Base-by-base conservation (phyloP, 352 stramenopile genomes). In the Phytophthora macrochlamydospora region DNA sequence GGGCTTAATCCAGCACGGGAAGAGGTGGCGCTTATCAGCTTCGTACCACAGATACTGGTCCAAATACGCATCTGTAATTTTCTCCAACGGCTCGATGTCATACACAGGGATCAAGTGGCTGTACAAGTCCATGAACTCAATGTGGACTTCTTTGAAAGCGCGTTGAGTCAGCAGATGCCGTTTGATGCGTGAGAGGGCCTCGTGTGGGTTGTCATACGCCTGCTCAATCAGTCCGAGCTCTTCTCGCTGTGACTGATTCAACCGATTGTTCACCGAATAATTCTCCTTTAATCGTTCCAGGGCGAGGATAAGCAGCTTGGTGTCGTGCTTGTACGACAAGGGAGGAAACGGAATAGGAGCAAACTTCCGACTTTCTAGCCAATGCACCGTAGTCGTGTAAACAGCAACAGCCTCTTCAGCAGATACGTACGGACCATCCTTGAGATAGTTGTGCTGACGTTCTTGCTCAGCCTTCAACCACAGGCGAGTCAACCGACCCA, bases 11-110 rank as follows among this genome's bases (percentile, higher is more conserved):
- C 98, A 99, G 71, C 94, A 98, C 12, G 98, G 98, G 75, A 99
- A 99, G n/a, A 99, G 76, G 66, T 99, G 94, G 4, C 98, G 94
- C 76, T 99, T 99, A 82, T 99, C 98, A 13, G 97, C 97, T 84
- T 99, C 98, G 76, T 99, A 99, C 98, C 98, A 99, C 62, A 99
- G 76, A 67, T 99, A 99, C 81, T 99, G 98, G 70, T 99, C 98
- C 52, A 99, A 85, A 60, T 99, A 99, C 4, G 97, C 97, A 73
- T 99, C 98, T 2, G 98, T 99, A 68, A 99, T 99, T 83, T 99
- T 99, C 81, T 99, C 98, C 31, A 99, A 78, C 14, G 98, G 98
- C 71, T 99, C 98, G 64, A 99, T 99, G 51, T 99, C 97, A 82
- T 99, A 99, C 31, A 99, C 97, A 0, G 98, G 98, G 14, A 98